Conservation (phyloP, 495 filamentous ascomycete genomes). For the Hypoxylon crocopeplum region DNA sequence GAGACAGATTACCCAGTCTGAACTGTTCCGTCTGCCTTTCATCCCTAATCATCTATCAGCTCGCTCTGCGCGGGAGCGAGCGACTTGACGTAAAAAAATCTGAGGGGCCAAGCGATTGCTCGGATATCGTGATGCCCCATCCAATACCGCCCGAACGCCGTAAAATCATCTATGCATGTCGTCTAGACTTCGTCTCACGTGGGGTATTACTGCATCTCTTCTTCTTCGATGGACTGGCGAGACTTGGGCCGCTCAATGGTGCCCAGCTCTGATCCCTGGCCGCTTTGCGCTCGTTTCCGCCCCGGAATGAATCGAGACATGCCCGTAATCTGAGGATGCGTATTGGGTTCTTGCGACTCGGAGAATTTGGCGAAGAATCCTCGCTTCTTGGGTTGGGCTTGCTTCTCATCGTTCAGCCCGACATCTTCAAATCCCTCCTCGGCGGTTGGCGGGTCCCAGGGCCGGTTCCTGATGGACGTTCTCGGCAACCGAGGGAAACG, state of each 20-base stretch:
- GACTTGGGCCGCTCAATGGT: conserved; percentile 55
- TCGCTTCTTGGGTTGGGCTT: conserved; percentile 71
- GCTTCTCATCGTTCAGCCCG: conserved; percentile 75
- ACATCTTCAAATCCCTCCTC: conserved; percentile 93
- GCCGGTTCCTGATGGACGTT: conserved; percentile 57
- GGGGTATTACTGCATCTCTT: conserved; percentile 45
- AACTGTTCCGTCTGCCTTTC: conserved; percentile 18
- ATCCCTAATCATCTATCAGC: conserved; percentile 28
- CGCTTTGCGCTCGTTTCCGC: conserved; percentile 77
- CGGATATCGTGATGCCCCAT: conserved; percentile 36
- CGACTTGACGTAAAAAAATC: conserved; percentile 25
- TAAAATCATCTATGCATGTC: conserved; percentile 38
- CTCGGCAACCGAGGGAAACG: conserved; percentile 64
- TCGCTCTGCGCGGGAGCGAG: conserved; percentile 23
- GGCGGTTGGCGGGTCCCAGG: conserved; percentile 62
- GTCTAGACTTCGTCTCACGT: conserved; percentile 9
- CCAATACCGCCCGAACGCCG: conserved; percentile 28
- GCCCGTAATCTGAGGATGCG: conserved; percentile 47
- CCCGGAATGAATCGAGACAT: conserved; percentile 72
- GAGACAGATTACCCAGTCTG: conserved; percentile 17
- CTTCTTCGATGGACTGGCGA: conserved; percentile 38
- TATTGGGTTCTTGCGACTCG: conserved; percentile 57
- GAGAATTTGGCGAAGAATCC: conserved; percentile 87
- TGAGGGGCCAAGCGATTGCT: conserved; percentile 39
- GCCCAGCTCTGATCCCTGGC: conserved; percentile 72